Base-by-base conservation (phyloP, 2,329 filamentous ascomycete species). In the Epichloe hybrida region DNA sequence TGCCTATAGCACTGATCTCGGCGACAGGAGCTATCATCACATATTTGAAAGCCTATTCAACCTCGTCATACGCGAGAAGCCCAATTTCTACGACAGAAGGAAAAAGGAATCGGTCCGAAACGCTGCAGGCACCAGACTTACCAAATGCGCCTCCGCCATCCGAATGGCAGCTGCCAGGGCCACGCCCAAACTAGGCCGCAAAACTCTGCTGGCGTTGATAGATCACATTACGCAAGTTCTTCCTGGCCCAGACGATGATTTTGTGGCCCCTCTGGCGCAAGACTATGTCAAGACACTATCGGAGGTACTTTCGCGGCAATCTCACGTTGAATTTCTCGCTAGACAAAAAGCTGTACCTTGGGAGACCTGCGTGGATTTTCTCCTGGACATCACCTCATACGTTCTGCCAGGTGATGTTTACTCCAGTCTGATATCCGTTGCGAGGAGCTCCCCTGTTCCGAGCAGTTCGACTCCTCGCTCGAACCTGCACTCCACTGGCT, bases 31-130 rank as follows among this genome's bases (percentile, higher is more conserved):
- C n/a, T 95, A 86, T 57, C 84, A 93, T 61, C 77, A 79, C 53
- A 81, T 96, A 42, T 87, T 88, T 58, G 88, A 96, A 60, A 77
- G 80, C 1, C 70, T 97, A 3, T 95, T 96, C 61, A 75, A 77
- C 50, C 83, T 76, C 61, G 77, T 77, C 1, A 64, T 83, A 17
- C 66, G 74, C 13, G 89, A 95, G 58, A 88, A 87, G 62, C 72
- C 80, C 9, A 63, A 67, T 17, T 85, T 79, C 56, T 74, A 78
- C 51, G 76, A 76, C 50, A 73, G 73, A 12, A 75, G 72, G 55
- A 75, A 74, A 49, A 73, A 68, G 12, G 62, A 65, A 43, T 40
- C 57, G 1, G 69, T 73, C 27, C 74, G 71, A 54, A 75, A 70
- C 51, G 68, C 69, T 48, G 69, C 77, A 36, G 70, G 70, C 11